These are phyloP conservation scores for Cercospora sojina DNA, from an alignment of 2,329 filamentous ascomycete genomes.

Conservation along the genomic window DNA sequence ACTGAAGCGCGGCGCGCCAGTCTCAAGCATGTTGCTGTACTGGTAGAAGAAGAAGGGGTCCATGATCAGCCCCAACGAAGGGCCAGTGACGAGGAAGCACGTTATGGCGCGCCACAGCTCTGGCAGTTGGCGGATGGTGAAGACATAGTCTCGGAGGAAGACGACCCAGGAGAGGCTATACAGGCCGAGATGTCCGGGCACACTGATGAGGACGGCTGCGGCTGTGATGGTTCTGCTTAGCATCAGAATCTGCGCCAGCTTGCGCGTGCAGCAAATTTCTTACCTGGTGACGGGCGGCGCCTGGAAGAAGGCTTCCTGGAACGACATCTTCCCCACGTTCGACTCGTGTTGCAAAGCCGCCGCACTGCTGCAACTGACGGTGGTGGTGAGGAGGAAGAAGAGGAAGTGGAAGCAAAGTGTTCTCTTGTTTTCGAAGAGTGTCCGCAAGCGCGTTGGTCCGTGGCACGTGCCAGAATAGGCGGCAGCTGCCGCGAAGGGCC, in stretches of 20 bases:
- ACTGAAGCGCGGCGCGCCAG: slow-evolving; percentile 66
- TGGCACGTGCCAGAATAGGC: neutral
- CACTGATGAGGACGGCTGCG: slow-evolving; percentile 62
- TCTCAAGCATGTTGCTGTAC: slow-evolving; percentile 74
- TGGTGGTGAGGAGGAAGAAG: neutral
- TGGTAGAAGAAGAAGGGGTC: slow-evolving; percentile 78
- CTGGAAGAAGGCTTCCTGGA: slow-evolving; percentile 48
- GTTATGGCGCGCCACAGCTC: slow-evolving; percentile 61
- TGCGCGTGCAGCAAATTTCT: slow-evolving; percentile 26
- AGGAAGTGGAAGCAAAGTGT: slow-evolving; percentile 11
- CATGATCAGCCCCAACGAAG: slow-evolving; percentile 59
- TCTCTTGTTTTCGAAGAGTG: slow-evolving; percentile 4
- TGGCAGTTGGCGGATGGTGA: slow-evolving; percentile 56
- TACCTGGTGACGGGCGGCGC: slow-evolving; percentile 68
- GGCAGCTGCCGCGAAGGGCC: neutral
- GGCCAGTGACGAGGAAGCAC: slow-evolving; percentile 59
- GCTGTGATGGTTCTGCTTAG: slow-evolving; percentile 66
- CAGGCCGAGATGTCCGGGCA: slow-evolving; percentile 59
- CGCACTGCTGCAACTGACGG: slow-evolving; percentile 4
- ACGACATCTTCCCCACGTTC: slow-evolving; percentile 21
- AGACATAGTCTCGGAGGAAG: slow-evolving; percentile 50
- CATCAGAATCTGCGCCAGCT: slow-evolving; percentile 44
- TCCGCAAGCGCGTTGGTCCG: neutral
- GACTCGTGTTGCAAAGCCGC: neutral
- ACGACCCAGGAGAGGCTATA: slow-evolving; percentile 54